phyloP scores from a whole-genome alignment of 768 basidiomycete genomes.

The Amanita rimosa region DNA sequence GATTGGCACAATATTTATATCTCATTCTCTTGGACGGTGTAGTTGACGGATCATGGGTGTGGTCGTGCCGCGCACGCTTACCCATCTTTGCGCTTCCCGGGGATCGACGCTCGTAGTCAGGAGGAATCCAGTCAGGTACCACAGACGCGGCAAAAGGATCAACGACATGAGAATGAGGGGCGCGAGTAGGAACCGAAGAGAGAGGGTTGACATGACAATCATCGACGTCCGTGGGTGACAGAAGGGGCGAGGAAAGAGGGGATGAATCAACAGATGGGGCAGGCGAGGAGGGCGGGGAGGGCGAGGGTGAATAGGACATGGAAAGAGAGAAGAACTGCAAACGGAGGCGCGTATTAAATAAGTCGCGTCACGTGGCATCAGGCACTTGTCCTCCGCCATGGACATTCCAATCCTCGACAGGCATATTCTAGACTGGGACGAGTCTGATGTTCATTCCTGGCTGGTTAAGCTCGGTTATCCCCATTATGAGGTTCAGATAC shows the following conservation, averaged over 20 bases:
- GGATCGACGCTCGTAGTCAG: conserved; percentile 29
- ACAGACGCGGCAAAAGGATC: conserved; percentile 54
- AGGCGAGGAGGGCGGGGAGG: conserved; percentile 26
- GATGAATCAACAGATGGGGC: conserved; percentile 26
- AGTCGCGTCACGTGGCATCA: conserved; percentile 4
- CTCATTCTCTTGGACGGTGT: conserved; percentile 5
- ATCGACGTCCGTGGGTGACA: conserved; percentile 17
- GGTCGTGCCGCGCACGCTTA: conserved; percentile 15
- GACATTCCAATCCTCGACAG: conserved; percentile 6
- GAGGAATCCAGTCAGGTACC: conserved; percentile 30
- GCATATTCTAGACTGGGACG: conserved; percentile 54
- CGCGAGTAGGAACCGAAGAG: background rate
- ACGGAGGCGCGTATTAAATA: conserved; percentile 1
- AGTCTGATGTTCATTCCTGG: conserved; percentile 72
- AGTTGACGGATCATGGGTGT: conserved; percentile 5
- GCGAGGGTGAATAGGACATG: conserved; percentile 16
- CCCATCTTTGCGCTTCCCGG: conserved; percentile 7
- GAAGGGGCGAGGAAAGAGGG: conserved; percentile 37
- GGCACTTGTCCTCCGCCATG: conserved; percentile 1
- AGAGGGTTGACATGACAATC: conserved; percentile 14
- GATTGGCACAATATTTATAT: background rate
- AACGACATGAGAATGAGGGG: conserved; percentile 9
- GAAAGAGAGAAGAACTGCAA: conserved; percentile 8
- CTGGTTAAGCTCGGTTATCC: conserved; percentile 67
- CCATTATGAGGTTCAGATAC: conserved; percentile 76